Percentiles rank a stretch among this genome's conserved stretches.
These are phyloP conservation scores for Myxozyma nipponensis DNA, from an alignment of 805 yeast species.

Conservation along the genomic window DNA sequence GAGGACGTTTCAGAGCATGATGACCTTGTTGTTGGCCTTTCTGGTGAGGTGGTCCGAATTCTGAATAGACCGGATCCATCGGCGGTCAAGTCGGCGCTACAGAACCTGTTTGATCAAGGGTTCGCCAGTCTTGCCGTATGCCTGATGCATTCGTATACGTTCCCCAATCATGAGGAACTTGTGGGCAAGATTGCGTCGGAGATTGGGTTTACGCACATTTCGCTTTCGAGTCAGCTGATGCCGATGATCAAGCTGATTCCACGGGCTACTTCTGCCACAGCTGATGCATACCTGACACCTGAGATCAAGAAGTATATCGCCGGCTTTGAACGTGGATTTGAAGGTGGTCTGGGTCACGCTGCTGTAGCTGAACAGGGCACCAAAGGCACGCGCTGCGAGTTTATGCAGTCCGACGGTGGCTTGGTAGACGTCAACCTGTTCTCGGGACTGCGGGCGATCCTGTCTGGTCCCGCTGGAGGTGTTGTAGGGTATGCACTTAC, in stretches of 20 bases:
- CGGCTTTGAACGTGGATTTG: conserved; percentile 60
- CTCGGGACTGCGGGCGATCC: conserved; percentile 81
- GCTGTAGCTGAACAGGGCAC: conserved; percentile 22
- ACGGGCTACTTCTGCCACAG: conserved; percentile 72
- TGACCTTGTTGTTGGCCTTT: conserved; percentile 51
- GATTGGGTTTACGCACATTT: conserved; percentile 64
- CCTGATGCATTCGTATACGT: conserved; percentile 69
- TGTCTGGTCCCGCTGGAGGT: conserved; percentile 98
- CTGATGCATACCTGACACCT: conserved; percentile 82
- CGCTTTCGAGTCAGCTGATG: conserved; percentile 62
- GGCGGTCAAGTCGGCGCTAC: conserved; percentile 44
- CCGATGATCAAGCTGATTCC: conserved; percentile 78
- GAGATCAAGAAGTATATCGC: conserved; percentile 62
- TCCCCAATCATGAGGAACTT: conserved; percentile 59
- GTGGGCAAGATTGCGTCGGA: conserved; percentile 58
- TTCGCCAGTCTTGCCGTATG: conserved; percentile 68
- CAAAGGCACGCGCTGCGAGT: conserved; percentile 51
- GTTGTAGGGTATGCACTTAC: conserved; percentile 90
- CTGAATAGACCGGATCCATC: conserved; percentile 48
- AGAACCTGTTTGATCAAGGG: conserved; percentile 51
- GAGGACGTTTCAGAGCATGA: conserved; percentile 30
- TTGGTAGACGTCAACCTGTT: conserved; percentile 77
- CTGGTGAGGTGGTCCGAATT: conserved; percentile 65
- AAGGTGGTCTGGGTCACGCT: conserved; percentile 44
- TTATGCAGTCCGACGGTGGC: conserved; percentile 98